Evolutionary conservation across 78 protist genomes (phyloP), one percentile per base, ranked within the genome.

Genomic region (Neovahlkampfia damariscottae): DNA sequence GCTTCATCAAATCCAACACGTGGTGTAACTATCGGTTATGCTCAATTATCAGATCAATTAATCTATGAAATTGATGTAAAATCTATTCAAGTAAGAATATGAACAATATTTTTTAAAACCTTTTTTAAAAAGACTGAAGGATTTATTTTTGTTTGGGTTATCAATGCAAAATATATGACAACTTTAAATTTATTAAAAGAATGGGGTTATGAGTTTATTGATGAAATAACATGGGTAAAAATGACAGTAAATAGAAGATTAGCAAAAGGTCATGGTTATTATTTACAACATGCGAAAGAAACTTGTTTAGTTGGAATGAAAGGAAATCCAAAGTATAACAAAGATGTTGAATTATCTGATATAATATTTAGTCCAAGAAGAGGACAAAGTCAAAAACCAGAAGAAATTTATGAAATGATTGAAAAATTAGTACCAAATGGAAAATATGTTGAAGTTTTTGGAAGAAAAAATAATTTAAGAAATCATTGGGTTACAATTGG

Each of bases 231-330:
- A 8, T 87, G 88, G 88, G 81, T 83, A 73, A 87, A 87, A 41
- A 40, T 31, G 10, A 87, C 90, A 1, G 88, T 83, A 31, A 79
- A 83, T 59, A 72, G 90, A 1, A 67, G 85, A 8, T 31, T 83
- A 28, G 90, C 90, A 1, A 78, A 80, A 38, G 40, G 84, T 4
- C 90, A 87, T 32, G 90, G 90, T 3, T 87, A 37, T 74, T 87
- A 87, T 69, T 34, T 87, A 40, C 90, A 87, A 71, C 90, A 87
- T 41, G 90, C 82, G 41, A 87, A 87, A 38, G 90, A 87, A 37
- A 83, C 87, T 0, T 87, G 90, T 32, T 39, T 87, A 4, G 88
- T 87, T 29, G 90, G 90, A 1, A 0, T 2, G 29, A 87, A 87
- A 36, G 66, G 30, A 3, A 71, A 35, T 5, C 27, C 9, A n/a